Evolutionary conservation across 331 rosid genomes (phyloP).

Genomic region (Dryas integrifolia): DNA sequence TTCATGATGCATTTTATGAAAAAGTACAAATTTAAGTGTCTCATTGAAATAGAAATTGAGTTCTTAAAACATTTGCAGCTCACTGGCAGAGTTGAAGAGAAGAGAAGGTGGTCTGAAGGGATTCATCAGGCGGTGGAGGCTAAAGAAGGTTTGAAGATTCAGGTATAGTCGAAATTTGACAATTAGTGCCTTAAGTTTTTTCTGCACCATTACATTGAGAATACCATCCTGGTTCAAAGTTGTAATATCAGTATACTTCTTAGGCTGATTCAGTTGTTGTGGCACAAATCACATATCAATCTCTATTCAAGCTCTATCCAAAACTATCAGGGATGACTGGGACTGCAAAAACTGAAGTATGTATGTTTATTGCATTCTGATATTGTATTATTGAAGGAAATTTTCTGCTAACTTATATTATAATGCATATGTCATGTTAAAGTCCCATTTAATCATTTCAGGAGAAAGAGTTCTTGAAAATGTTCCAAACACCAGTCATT

Average conservation of each 20-base stretch:
- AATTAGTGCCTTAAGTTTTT: slow-evolving; percentile 7
- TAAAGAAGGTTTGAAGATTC: slow-evolving; percentile 92
- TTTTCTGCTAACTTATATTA: slow-evolving; percentile 11
- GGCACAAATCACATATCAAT: slow-evolving; percentile 98
- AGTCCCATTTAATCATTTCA: slow-evolving; percentile 35
- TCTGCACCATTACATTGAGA: neutral
- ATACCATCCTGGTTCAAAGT: slow-evolving; percentile 26
- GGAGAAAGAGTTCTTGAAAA: slow-evolving; percentile 96
- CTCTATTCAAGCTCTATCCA: slow-evolving; percentile 95
- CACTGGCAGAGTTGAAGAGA: slow-evolving; percentile 99
- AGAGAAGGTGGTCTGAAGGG: slow-evolving; percentile 99
- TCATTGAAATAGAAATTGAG: neutral
- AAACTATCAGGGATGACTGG: slow-evolving; percentile 98
- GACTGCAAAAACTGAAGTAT: slow-evolving; percentile 97
- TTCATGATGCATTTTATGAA: neutral
- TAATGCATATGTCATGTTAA: slow-evolving; percentile 28
- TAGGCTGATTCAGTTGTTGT: slow-evolving; percentile 97
- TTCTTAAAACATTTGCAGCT: slow-evolving; percentile 45
- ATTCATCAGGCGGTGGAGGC: slow-evolving; percentile 99
- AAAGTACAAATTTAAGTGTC: neutral
- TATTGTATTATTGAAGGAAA: slow-evolving; percentile 27
- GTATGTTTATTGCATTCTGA: slow-evolving; percentile 26
- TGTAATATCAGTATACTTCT: slow-evolving; percentile 28
- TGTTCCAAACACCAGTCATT: slow-evolving; percentile 90
- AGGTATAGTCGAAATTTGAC: slow-evolving; percentile 46